phyloP scores from a whole-genome alignment of 176 grass and related monocot species.

The Metroxylon sagu region DNA sequence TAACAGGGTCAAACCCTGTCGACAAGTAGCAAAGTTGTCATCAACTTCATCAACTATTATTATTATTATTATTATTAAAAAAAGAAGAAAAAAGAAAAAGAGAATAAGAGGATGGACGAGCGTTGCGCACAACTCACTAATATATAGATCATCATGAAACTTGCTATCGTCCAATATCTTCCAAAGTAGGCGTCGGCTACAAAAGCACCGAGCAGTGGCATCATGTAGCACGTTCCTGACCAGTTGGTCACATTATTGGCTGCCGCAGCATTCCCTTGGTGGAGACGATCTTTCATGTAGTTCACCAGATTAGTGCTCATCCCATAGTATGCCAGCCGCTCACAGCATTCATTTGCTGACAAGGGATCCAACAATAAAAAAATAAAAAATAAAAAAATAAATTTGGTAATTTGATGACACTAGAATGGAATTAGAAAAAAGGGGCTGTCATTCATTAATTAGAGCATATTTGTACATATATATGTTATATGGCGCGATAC shows the following conservation, averaged over 20 bases:
- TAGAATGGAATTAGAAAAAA: too few species aligned
- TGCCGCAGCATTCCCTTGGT: slow-evolving; percentile 7
- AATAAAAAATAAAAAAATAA: too few species aligned
- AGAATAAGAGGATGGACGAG: background rate
- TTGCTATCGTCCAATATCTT: slow-evolving; percentile 11
- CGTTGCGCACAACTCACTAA: background rate
- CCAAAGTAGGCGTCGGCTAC: slow-evolving; percentile 10
- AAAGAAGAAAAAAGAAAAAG: background rate
- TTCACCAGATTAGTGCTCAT: slow-evolving; percentile 20
- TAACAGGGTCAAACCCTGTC: background rate
- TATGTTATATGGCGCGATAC: too few species aligned
- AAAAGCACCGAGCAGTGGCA: slow-evolving; percentile 8
- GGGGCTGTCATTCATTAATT: too few species aligned
- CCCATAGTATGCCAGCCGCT: slow-evolving; percentile 11
- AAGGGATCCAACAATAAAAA: background rate
- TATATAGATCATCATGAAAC: slow-evolving; percentile 15
- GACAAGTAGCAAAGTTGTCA: background rate
- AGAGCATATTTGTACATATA: too few species aligned
- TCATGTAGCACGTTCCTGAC: slow-evolving; percentile 11
- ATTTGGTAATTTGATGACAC: too few species aligned
- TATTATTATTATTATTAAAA: too few species aligned
- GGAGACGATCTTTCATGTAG: slow-evolving; percentile 18
- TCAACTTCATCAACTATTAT: too few species aligned
- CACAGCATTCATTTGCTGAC: slow-evolving; percentile 13
- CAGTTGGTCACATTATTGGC: slow-evolving; percentile 8